These are phyloP conservation scores for Candida silvicultrix DNA, from an alignment of 805 yeast species.

Conservation along the genomic window DNA sequence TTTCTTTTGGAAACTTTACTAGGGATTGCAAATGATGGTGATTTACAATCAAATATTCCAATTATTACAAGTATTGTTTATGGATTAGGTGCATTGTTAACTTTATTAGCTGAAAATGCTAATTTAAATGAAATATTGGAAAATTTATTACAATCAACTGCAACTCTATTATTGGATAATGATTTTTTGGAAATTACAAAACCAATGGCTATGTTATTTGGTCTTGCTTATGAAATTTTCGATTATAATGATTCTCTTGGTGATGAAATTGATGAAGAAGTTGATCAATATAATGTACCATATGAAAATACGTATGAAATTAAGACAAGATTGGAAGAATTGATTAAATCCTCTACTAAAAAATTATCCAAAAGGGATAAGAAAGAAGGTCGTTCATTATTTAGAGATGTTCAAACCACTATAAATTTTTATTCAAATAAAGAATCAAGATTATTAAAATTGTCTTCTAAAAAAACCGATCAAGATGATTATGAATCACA, in stretches of 20 bases:
- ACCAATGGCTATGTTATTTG: conserved; percentile 21
- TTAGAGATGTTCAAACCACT: conserved; percentile 50
- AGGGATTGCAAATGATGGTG: conserved; percentile 7
- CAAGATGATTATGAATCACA: conserved; percentile 5
- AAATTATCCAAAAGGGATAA: conserved; percentile 58
- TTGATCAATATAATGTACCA: conserved; percentile 42
- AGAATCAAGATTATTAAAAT: conserved; percentile 27
- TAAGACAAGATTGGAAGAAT: conserved; percentile 30
- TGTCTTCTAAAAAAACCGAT: conserved; percentile 7
- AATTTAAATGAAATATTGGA: conserved; percentile 16
- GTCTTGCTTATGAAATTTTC: conserved; percentile 19
- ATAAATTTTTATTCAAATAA: conserved; percentile 33
- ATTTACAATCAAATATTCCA: conserved; percentile 5
- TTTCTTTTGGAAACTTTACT: conserved; percentile 12
- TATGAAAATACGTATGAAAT: conserved; percentile 48
- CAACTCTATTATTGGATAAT: conserved; percentile 13
- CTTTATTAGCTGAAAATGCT: conserved; percentile 10
- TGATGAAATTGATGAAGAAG: conserved; percentile 33
- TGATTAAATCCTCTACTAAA: conserved; percentile 48
- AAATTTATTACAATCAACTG: conserved; percentile 13
- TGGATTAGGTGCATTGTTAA: conserved; percentile 19
- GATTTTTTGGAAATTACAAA: conserved; percentile 16
- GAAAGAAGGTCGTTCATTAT: conserved; percentile 50
- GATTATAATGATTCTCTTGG: conserved; percentile 33
- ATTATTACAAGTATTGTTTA: conserved; percentile 15